phyloP scores from a whole-genome alignment of 2,329 filamentous ascomycete species.

The Talaromyces verruculosus region DNA sequence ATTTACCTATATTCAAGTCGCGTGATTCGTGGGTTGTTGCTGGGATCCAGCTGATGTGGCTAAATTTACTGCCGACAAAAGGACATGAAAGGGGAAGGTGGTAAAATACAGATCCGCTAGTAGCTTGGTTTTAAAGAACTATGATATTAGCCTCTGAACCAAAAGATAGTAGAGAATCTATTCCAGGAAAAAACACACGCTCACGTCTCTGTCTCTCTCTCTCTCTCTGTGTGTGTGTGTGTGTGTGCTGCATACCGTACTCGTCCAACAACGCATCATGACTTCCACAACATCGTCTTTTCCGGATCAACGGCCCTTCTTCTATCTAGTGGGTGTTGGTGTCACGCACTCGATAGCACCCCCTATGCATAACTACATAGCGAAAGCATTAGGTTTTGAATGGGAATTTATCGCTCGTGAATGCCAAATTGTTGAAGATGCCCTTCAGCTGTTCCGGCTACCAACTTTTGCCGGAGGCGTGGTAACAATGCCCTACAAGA shows the following conservation, averaged over 20 bases:
- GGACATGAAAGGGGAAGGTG: neutral
- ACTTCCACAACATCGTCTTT: neutral
- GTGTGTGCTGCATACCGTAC: neutral
- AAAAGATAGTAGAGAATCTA: neutral
- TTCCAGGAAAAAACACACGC: neutral
- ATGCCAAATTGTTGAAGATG: constrained; percentile 33
- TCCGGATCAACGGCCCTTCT: constrained; percentile 18
- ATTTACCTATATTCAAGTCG: neutral
- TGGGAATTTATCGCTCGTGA: constrained; percentile 41
- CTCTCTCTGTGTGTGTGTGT: neutral
- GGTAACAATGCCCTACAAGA: constrained; percentile 49
- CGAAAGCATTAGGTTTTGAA: constrained; percentile 33
- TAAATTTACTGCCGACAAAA: neutral
- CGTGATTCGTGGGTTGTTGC: neutral
- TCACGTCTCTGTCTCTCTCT: neutral
- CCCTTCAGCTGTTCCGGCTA: constrained; percentile 31
- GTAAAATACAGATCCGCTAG: neutral
- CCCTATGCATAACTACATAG: constrained; percentile 44
- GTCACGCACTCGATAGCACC: constrained; percentile 46
- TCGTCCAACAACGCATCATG: neutral
- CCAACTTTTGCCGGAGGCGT: constrained; percentile 36
- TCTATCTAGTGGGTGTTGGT: constrained; percentile 43
- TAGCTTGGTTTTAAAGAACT: neutral
- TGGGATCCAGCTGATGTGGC: neutral
- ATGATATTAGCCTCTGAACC: neutral